Percentiles rank a stretch among this genome's conserved stretches.
Evolutionary conservation across 148 eudicot species (phyloP).

Genomic region (Beta vulgaris): DNA sequence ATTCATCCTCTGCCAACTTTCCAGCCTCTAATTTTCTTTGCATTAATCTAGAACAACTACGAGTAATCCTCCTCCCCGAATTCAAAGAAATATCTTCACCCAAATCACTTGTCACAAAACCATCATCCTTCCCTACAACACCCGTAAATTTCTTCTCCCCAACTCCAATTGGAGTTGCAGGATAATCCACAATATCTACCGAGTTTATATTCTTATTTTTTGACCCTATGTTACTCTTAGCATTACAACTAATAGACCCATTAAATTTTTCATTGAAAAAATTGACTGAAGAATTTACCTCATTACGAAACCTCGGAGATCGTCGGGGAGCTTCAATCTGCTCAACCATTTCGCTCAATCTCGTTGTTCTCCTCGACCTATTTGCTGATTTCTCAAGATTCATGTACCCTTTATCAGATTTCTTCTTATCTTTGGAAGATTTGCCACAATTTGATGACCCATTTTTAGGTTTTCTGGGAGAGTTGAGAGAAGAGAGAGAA

Average conservation of each 20-base stretch:
- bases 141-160: slow-evolving; percentile 9
- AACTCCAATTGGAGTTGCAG: slow-evolving; percentile 27
- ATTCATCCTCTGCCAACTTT: not conserved
- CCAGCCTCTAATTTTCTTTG: slow-evolving; percentile 4
- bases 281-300: slow-evolving; percentile 15
- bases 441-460: too few relatives aligned
- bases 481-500: not conserved
- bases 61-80: slow-evolving; percentile 21
- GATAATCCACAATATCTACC: slow-evolving; percentile 16
- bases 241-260: not conserved
- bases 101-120: slow-evolving; percentile 11
- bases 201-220: not conserved
- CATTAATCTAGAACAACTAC: slow-evolving; percentile 22
- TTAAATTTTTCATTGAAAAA: not conserved
- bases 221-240: not conserved
- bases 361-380: slow-evolving; percentile 29
- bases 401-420: slow-evolving; percentile 16
- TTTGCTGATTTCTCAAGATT: slow-evolving; percentile 16
- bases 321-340: slow-evolving; percentile 24
- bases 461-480: slow-evolving; percentile 8
- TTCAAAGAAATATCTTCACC: slow-evolving; percentile 1
- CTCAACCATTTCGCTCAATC: slow-evolving; percentile 20
- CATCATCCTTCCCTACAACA: not conserved
- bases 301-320: slow-evolving; percentile 37
- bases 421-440: too few relatives aligned